These are phyloP conservation scores for Candida nemodendra DNA, from an alignment of 805 yeast species.

Conservation along the genomic window DNA sequence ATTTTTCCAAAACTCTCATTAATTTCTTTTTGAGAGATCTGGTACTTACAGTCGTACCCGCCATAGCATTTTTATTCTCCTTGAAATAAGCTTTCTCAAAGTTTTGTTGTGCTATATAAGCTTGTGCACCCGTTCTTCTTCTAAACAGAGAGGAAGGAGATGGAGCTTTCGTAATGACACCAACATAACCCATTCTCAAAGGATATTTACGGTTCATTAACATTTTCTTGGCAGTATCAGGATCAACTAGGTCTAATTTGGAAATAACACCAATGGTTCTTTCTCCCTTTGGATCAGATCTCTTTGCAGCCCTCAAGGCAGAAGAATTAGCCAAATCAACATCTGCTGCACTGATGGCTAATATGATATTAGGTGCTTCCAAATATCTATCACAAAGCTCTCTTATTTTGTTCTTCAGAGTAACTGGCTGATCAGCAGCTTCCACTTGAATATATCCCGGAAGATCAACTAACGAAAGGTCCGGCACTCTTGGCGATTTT, in stretches of 20 bases:
- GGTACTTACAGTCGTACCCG: slow-evolving; percentile 73
- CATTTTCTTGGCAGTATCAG: slow-evolving; percentile 65
- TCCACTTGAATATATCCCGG: slow-evolving; percentile 98
- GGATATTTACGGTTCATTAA: slow-evolving; percentile 84
- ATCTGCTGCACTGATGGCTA: slow-evolving; percentile 97
- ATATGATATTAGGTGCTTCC: slow-evolving; percentile 87
- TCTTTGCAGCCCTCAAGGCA: slow-evolving; percentile 85
- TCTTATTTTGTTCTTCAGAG: slow-evolving; percentile 74
- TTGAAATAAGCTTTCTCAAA: slow-evolving; percentile 66
- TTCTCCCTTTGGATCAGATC: slow-evolving; percentile 91
- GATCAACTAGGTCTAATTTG: slow-evolving; percentile 85
- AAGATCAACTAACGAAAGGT: slow-evolving; percentile 87
- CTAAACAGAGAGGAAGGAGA: slow-evolving; percentile 44
- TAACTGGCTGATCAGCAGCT: slow-evolving; percentile 92
- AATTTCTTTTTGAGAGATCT: slow-evolving; percentile 71
- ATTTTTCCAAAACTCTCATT: slow-evolving; percentile 81
- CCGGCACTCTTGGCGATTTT: slow-evolving; percentile 88
- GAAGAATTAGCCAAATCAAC: slow-evolving; percentile 96
- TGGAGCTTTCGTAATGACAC: slow-evolving; percentile 86
- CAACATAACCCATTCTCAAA: slow-evolving; percentile 93
- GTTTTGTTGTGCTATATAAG: slow-evolving; percentile 65
- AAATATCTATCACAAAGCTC: slow-evolving; percentile 81
- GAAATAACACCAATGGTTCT: slow-evolving; percentile 97
- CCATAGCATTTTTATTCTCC: slow-evolving; percentile 56
- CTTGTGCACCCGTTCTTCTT: slow-evolving; percentile 55